phyloP scores from a whole-genome alignment of 345 rosid genomes.

The Dipteronia dyeriana region DNA sequence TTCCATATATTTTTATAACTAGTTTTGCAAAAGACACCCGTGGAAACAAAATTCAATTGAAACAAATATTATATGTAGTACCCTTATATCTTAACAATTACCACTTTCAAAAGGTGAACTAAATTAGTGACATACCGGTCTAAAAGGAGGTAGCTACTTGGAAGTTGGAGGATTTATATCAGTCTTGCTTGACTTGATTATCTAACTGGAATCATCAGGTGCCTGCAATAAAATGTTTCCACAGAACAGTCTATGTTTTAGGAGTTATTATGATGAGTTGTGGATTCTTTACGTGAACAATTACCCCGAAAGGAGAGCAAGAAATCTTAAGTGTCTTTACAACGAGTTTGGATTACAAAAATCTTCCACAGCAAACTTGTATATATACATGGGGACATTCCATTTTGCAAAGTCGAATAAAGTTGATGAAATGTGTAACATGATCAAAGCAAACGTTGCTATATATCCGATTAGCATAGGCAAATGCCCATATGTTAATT shows the following conservation, averaged over 20 bases:
- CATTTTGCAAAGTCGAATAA: neutral
- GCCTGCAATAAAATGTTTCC: neutral
- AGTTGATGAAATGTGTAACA: neutral
- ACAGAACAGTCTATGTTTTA: neutral
- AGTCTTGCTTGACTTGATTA: too few species aligned
- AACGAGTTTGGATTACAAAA: neutral
- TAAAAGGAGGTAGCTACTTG: neutral
- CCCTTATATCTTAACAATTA: neutral
- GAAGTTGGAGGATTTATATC: neutral
- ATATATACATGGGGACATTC: too few species aligned
- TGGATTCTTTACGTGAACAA: neutral
- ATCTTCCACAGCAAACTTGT: neutral
- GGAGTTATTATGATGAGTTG: too few species aligned
- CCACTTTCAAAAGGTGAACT: neutral
- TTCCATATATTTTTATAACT: too few species aligned
- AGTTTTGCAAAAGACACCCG: too few species aligned
- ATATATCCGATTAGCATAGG: neutral
- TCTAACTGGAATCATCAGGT: too few species aligned
- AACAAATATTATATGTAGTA: too few species aligned
- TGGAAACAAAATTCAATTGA: neutral
- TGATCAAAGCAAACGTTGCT: neutral
- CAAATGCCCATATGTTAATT: neutral
- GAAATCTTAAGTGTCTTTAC: neutral
- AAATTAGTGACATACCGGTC: neutral
- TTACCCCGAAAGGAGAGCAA: neutral